Base-by-base conservation (phyloP, 208 protist genomes). In the Leishmania mexicana region DNA sequence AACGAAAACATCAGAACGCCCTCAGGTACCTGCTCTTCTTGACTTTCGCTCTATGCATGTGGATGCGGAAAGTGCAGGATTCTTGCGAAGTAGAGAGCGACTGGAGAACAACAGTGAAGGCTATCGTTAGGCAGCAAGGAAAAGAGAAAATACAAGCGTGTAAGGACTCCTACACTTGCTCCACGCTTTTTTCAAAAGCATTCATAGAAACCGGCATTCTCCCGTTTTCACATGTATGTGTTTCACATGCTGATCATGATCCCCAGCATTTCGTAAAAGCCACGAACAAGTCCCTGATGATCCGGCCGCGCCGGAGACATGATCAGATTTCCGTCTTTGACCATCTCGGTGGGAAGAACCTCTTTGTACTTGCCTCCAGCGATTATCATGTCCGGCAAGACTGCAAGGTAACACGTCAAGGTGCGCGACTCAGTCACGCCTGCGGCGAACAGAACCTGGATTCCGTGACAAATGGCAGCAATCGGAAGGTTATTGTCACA, bases 401-500 rank as follows among this genome's bases (percentile, higher is more conserved):
- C 80, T 68, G 86, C 83, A 17, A 84, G 75, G 75, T 88, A 92
- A 80, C 73, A 92, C 5, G 84, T 87, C 10, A 88, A 58, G 15
- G 75, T 88, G 35, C 83, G 64, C 1, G 76, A 83, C 28, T 83
- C 80, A 3, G 85, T 35, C 8, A 88, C 86, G 51, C 78, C 78
- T 10, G 82, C 84, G 35, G 84, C 82, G n/a, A 78, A 68, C 13
- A 92, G 58, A 11, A 88, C 81, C 54, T 88, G 82, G 58, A 84
- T 84, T 11, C 86, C 86, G 75, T 87, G 83, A 54, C 81, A 88
- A 73, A 88, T 87, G 19, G 78, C 81, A 0, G 86, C 81, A 11
- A 87, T 75, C 1, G 81, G 86, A 19, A 92, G 68, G 11, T 89
- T 88, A 21, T 87, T 84, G 42, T 87, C 67, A 49, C 88, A 88